Evolutionary conservation across 2,329 filamentous ascomycete genomes (phyloP).

Genomic region (Parasarocladium wereldwijsianum): DNA sequence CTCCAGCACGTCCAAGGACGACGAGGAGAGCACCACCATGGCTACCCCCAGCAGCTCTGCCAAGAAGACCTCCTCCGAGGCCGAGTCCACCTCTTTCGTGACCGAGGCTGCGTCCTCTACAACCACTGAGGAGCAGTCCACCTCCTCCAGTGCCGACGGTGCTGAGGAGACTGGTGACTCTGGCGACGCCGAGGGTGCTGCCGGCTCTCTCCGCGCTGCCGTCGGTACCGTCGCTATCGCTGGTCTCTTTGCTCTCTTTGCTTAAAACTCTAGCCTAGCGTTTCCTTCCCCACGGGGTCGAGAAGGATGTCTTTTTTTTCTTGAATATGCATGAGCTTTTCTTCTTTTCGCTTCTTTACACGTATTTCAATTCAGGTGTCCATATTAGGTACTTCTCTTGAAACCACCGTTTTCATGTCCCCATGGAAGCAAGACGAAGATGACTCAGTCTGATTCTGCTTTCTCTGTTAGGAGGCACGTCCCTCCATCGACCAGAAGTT

Average conservation of each 20-base stretch:
- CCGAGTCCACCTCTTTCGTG: constrained; percentile 9
- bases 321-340: too few relatives aligned
- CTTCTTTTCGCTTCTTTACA: too few relatives aligned
- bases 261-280: too few relatives aligned
- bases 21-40: background rate
- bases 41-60: background rate
- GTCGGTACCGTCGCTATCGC: constrained; percentile 14
- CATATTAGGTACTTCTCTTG: too few relatives aligned
- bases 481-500: too few relatives aligned
- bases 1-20: background rate
- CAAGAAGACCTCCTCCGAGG: constrained; percentile 6
- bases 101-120: constrained; percentile 6
- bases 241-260: constrained; percentile 12
- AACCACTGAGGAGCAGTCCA: constrained; percentile 8
- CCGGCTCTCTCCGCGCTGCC: constrained; percentile 10
- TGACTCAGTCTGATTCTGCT: too few relatives aligned
- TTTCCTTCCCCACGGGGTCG: too few relatives aligned
- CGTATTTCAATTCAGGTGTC: too few relatives aligned
- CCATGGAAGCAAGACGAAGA: too few relatives aligned
- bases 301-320: too few relatives aligned
- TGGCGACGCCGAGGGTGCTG: constrained; percentile 11
- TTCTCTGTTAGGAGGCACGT: too few relatives aligned
- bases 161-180: constrained; percentile 5
- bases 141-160: constrained; percentile 8
- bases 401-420: too few relatives aligned